phyloP scores from a whole-genome alignment of 495 filamentous ascomycete genomes.

The Pyrenopolyporus hunteri region DNA sequence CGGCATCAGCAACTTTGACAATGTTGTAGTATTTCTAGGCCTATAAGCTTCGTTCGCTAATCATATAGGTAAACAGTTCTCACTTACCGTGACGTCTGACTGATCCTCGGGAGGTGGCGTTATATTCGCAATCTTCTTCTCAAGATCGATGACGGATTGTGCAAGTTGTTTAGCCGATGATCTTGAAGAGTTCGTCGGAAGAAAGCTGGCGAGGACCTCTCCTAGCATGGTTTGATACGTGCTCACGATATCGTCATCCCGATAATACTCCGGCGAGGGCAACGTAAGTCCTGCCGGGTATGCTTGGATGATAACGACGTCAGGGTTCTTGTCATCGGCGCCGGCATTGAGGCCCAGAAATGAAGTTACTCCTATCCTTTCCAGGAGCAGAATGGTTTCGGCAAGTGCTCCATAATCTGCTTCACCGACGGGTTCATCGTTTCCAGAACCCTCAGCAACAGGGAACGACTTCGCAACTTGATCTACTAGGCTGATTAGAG shows the following conservation, averaged over 20 bases:
- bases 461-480: constrained; percentile 57
- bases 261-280: constrained; percentile 69
- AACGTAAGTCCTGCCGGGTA: constrained; percentile 62
- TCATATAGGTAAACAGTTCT: neutral
- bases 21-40: constrained; percentile 43
- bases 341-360: constrained; percentile 55
- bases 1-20: constrained; percentile 54
- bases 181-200: constrained; percentile 34
- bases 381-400: constrained; percentile 59
- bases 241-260: constrained; percentile 58
- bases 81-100: constrained; percentile 43
- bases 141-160: constrained; percentile 59
- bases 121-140: constrained; percentile 64
- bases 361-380: constrained; percentile 57
- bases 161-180: constrained; percentile 37
- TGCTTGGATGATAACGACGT: constrained; percentile 61
- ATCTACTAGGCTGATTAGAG: constrained; percentile 56
- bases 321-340: constrained; percentile 69
- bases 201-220: constrained; percentile 40
- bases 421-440: constrained; percentile 29
- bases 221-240: constrained; percentile 59
- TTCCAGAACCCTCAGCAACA: constrained; percentile 30
- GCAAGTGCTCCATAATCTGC: constrained; percentile 54
- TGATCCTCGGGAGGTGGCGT: constrained; percentile 63
- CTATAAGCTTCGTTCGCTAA: constrained; percentile 12